A percentile compares a stretch with the other conserved stretches of the same genome.
These are phyloP conservation scores for Pleurotus djamor DNA, from an alignment of 768 basidiomycete species.

Conservation along the genomic window DNA sequence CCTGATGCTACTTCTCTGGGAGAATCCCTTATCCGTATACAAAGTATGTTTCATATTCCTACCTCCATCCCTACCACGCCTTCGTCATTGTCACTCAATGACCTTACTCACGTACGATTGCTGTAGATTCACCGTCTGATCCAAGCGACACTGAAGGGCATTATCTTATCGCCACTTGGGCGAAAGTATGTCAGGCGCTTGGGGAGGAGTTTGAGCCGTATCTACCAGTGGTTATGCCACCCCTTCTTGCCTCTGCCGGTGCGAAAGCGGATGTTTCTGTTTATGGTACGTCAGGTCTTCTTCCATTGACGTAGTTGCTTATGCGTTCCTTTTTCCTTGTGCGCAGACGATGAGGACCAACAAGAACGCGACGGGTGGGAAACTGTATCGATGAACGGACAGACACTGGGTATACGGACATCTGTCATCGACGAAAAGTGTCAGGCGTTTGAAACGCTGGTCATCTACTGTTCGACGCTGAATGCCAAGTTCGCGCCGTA, in stretches of 20 bases:
- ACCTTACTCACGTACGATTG: neutral
- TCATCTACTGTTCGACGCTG: slow-evolving; percentile 75
- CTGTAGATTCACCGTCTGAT: slow-evolving; percentile 62
- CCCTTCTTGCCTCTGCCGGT: slow-evolving; percentile 68
- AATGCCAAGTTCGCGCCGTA: slow-evolving; percentile 70
- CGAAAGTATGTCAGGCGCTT: slow-evolving; percentile 84
- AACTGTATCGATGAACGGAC: slow-evolving; percentile 75
- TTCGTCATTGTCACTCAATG: neutral
- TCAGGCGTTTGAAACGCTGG: slow-evolving; percentile 84
- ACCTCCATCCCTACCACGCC: neutral
- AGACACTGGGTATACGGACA: slow-evolving; percentile 74
- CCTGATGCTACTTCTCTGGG: slow-evolving; percentile 72
- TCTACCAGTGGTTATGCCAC: slow-evolving; percentile 81
- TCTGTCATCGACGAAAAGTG: slow-evolving; percentile 85
- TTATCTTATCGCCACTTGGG: slow-evolving; percentile 86
- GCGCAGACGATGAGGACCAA: slow-evolving; percentile 48
- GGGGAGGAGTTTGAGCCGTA: slow-evolving; percentile 86
- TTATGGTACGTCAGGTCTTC: slow-evolving; percentile 44
- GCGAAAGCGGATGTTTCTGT: slow-evolving; percentile 80
- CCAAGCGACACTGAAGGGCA: slow-evolving; percentile 71
- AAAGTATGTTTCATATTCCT: slow-evolving; percentile 46
- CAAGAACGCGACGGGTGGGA: slow-evolving; percentile 73
- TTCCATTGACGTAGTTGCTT: no score
- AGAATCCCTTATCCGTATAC: slow-evolving; percentile 71
- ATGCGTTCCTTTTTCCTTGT: neutral